Evolutionary conservation across 257 asterid genomes (phyloP), one percentile per base, ranked within the genome.

Genomic region (Solanum pinnatisectum): DNA sequence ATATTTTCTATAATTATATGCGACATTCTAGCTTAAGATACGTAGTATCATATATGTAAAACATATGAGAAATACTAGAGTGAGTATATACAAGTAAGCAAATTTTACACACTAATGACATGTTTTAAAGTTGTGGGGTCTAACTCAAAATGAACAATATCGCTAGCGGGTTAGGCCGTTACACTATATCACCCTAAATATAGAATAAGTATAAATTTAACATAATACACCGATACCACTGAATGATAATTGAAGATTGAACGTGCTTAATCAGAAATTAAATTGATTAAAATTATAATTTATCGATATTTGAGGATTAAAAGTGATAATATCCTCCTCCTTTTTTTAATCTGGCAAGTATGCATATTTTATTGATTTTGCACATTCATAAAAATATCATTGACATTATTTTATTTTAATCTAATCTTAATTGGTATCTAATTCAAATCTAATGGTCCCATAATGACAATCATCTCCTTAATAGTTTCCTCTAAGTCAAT

Each of bases 381-480:
- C 32, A 18, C 12, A 37, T 39, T 74, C 18, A 39, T 14, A 39
- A 37, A 74, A 76, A 12, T 11, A 42, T 42, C 6, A 78, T 11
- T 44, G 27, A 9, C 27, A 79, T 79, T 79, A 46, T 79, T 16
- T 79, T 9, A 46, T 79, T 9, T 27, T 44, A 27, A 44, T 15
- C 30, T 79, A 79, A 79, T 79, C 27, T 79, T 79, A 44, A 44
- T 23, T 79, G 67, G 3, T 42, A 40, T 79, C 8, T 42, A 46
- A 79, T 46, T 44, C 25, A 42, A 79, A 79, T 79, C 16, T 79
- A 79, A 79, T 79, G 67, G 67, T 44, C 67, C 85, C 85, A 79
- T 44, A 79, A 44, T 27, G 85, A 79, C 25, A 44, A 46, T 22
- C 3, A 44, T 42, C 67, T 44, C 10, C 67, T 79, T 16, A 44